Percentiles rank a stretch among this genome's conserved stretches.
These are phyloP conservation scores for Neofusicoccum umdonicola DNA, from an alignment of 2,329 filamentous ascomycete genomes.

Conservation along the genomic window DNA sequence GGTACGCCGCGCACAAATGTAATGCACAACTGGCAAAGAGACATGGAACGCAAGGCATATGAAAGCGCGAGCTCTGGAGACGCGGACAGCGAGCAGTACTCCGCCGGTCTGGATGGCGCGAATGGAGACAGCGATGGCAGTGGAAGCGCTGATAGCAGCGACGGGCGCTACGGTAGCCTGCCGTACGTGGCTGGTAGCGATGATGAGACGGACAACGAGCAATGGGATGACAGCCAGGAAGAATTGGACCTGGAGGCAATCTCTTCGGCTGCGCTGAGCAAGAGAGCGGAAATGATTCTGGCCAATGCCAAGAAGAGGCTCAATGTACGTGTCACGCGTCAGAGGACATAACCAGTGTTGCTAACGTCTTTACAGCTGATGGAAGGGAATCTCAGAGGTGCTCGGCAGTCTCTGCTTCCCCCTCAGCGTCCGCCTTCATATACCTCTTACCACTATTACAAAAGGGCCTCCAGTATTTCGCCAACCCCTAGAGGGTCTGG, in stretches of 20 bases:
- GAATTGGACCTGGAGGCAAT: slow-evolving; percentile 58
- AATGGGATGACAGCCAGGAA: slow-evolving; percentile 36
- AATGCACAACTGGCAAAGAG: slow-evolving; percentile 16
- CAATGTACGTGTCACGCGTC: slow-evolving; percentile 60
- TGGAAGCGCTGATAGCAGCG: slow-evolving; percentile 29
- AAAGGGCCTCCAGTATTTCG: slow-evolving; percentile 31
- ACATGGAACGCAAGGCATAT: slow-evolving; percentile 4
- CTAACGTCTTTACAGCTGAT: slow-evolving; percentile 64
- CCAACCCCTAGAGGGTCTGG: slow-evolving; percentile 30
- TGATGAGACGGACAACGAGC: slow-evolving; percentile 38
- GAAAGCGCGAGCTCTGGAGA: neutral
- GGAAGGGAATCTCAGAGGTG: slow-evolving; percentile 85
- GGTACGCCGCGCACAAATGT: slow-evolving; percentile 9
- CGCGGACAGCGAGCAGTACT: neutral
- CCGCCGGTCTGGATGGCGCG: neutral
- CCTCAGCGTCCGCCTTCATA: slow-evolving; percentile 39
- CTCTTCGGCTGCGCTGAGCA: slow-evolving; percentile 73
- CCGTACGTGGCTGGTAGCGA: slow-evolving; percentile 23
- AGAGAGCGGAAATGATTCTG: slow-evolving; percentile 83
- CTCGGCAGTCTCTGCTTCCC: slow-evolving; percentile 64
- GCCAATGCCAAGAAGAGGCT: slow-evolving; percentile 88
- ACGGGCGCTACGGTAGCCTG: slow-evolving; percentile 30
- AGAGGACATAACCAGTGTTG: neutral
- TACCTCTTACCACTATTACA: slow-evolving; percentile 42
- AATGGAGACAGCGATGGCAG: slow-evolving; percentile 6